Evolutionary conservation across 2,329 filamentous ascomycete species (phyloP).

Genomic region (Neonectria sp.): DNA sequence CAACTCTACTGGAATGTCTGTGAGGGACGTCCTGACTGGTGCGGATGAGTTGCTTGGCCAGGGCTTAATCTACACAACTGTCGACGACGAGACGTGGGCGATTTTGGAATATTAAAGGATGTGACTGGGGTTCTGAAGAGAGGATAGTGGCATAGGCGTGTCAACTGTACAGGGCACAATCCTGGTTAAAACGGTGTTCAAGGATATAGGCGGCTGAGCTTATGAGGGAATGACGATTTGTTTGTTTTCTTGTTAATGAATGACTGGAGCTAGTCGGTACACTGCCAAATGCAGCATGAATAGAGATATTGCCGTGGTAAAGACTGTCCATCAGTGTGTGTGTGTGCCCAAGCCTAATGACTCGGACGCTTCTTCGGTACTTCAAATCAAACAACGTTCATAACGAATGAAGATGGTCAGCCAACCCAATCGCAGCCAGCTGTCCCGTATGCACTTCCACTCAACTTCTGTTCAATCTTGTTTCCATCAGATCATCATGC

Average conservation of each 20-base stretch:
- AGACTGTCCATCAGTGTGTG: constrained; percentile 31
- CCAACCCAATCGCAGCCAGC: constrained; percentile 8
- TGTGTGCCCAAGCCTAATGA: constrained; percentile 15
- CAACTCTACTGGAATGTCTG: constrained; percentile 73
- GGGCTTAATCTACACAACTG: constrained; percentile 89
- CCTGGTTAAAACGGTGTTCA: constrained; percentile 47
- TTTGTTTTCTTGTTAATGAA: constrained; percentile 44
- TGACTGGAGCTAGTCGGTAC: constrained; percentile 44
- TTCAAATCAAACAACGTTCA: constrained; percentile 12
- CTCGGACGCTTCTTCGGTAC: constrained; percentile 14
- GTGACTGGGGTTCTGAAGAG: constrained; percentile 3
- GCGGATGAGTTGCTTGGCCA: constrained; percentile 83
- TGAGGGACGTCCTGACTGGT: constrained; percentile 80
- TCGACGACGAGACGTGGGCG: constrained; percentile 94
- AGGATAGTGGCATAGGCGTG: neutral
- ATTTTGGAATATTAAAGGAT: constrained; percentile 75
- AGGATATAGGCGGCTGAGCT: constrained; percentile 38
- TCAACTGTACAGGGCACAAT: constrained; percentile 32
- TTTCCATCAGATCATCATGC: constrained; percentile 11
- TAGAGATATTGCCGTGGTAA: constrained; percentile 36
- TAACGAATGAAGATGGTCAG: constrained; percentile 27
- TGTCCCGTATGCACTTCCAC: constrained; percentile 7
- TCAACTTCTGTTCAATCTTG: constrained; percentile 8
- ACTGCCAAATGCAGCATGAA: constrained; percentile 29
- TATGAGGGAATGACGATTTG: constrained; percentile 47